These are phyloP conservation scores for Fraxinus quadrangulata DNA, from an alignment of 257 asterid genomes.

Conservation along the genomic window DNA sequence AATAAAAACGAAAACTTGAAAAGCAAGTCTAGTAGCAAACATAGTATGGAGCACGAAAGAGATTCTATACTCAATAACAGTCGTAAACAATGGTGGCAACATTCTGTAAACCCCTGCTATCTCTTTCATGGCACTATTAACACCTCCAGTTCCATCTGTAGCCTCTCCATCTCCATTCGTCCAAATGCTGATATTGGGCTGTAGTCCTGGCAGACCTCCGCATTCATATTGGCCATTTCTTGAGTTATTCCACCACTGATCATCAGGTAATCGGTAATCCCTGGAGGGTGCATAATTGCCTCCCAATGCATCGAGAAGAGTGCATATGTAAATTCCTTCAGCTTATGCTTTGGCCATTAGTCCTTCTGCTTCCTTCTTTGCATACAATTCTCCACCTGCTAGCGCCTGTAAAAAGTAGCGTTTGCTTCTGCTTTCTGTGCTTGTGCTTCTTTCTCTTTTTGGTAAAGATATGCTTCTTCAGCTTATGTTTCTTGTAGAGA, in stretches of 20 bases:
- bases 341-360: slow-evolving; percentile 57
- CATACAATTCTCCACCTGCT: slow-evolving; percentile 54
- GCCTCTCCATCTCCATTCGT: slow-evolving; percentile 29
- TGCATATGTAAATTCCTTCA: slow-evolving; percentile 50
- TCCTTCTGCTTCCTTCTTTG: slow-evolving; percentile 70
- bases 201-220: slow-evolving; percentile 48
- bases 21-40: not conserved
- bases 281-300: slow-evolving; percentile 54
- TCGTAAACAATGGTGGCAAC: slow-evolving; percentile 60
- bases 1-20: not conserved
- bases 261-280: slow-evolving; percentile 65
- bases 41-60: not conserved
- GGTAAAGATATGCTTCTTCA: slow-evolving; percentile 55
- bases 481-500: slow-evolving; percentile 58
- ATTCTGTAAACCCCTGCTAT: slow-evolving; percentile 57
- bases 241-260: slow-evolving; percentile 53
- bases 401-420: slow-evolving; percentile 42
- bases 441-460: slow-evolving; percentile 56
- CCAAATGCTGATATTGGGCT: slow-evolving; percentile 73
- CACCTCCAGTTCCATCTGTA: not conserved
- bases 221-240: slow-evolving; percentile 60
- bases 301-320: slow-evolving; percentile 49
- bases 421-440: slow-evolving; percentile 53
- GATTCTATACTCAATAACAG: slow-evolving; percentile 42
- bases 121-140: slow-evolving; percentile 44